Conservation (phyloP, 2,329 filamentous ascomycete species). For the Neopestalotiopsis clavispora region DNA sequence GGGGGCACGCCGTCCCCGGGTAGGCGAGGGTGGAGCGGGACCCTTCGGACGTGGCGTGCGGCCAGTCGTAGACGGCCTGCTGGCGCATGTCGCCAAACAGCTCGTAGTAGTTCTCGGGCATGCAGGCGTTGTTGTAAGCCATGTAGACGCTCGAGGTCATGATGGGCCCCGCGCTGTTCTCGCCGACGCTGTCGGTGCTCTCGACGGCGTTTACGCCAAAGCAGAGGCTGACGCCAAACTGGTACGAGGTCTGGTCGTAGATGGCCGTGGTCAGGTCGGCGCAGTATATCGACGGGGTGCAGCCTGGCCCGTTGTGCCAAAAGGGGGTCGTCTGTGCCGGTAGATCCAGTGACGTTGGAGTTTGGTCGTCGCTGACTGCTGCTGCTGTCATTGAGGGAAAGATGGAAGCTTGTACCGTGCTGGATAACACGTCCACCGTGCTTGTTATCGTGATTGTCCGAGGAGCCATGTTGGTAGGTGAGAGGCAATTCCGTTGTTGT, state of each 20-base stretch:
- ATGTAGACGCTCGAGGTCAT: not conserved
- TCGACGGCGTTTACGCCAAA: not conserved
- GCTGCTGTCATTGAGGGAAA: not conserved
- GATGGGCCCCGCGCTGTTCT: not conserved
- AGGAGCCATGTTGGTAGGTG: not conserved
- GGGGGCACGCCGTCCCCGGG: slow-evolving; percentile 14
- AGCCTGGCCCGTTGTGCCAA: not conserved
- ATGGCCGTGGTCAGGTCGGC: not conserved
- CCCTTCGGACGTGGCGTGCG: not conserved
- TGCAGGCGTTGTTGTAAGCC: not conserved
- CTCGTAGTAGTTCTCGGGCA: slow-evolving; percentile 4
- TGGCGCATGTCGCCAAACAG: not conserved
- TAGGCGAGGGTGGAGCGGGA: slow-evolving; percentile 14
- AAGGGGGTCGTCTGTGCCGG: not conserved
- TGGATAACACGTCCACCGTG: too few species aligned
- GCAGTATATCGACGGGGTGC: not conserved
- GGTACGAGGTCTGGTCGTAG: not conserved
- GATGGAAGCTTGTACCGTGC: too few species aligned
- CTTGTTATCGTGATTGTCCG: too few species aligned
- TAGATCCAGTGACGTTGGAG: not conserved
- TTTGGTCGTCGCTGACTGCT: not conserved
- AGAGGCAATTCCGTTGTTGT: too few species aligned
- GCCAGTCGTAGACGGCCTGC: not conserved
- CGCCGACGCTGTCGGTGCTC: not conserved
- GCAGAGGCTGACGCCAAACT: not conserved